A percentile compares a stretch with the other conserved stretches of the same genome.
Conservation (phyloP, 2,329 filamentous ascomycete genomes). For the Alternaria solani region DNA sequence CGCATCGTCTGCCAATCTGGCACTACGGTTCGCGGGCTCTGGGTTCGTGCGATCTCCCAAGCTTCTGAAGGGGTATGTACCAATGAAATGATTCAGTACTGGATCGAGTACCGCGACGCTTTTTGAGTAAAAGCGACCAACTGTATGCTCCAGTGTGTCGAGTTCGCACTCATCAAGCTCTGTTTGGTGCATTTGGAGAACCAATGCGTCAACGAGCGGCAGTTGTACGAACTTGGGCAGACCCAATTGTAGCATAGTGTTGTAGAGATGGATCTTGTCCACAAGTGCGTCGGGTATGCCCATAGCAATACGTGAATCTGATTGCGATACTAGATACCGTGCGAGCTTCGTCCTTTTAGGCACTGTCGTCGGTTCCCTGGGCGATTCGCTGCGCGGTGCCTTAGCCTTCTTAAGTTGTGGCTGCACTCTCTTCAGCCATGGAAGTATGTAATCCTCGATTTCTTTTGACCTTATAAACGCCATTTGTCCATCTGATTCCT, state of each 20-base stretch:
- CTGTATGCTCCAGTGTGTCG: conserved; percentile 24
- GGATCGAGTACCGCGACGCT: conserved; percentile 29
- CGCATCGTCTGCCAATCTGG: neutral
- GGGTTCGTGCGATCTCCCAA: conserved; percentile 14
- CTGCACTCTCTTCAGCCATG: conserved; percentile 23
- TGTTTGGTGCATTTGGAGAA: conserved; percentile 25
- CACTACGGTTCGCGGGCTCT: neutral
- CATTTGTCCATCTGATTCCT: conserved; percentile 3
- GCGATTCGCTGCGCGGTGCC: neutral
- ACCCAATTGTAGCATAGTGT: conserved; percentile 30
- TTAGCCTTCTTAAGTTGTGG: neutral
- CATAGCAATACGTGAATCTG: conserved; percentile 5
- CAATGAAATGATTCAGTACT: conserved; percentile 28
- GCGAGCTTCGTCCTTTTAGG: neutral
- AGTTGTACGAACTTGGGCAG: conserved; percentile 18
- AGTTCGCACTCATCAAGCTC: conserved; percentile 20
- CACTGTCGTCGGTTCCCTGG: neutral
- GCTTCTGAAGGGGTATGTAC: conserved; percentile 20
- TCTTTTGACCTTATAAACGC: conserved; percentile 19
- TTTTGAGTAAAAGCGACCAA: conserved; percentile 24
- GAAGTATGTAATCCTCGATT: conserved; percentile 22
- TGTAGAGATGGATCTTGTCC: conserved; percentile 33
- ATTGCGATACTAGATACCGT: neutral
- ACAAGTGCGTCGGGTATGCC: conserved; percentile 15
- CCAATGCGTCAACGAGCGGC: conserved; percentile 22